phyloP scores from a whole-genome alignment of 2,329 filamentous ascomycete species.

The Epichloe sibirici region DNA sequence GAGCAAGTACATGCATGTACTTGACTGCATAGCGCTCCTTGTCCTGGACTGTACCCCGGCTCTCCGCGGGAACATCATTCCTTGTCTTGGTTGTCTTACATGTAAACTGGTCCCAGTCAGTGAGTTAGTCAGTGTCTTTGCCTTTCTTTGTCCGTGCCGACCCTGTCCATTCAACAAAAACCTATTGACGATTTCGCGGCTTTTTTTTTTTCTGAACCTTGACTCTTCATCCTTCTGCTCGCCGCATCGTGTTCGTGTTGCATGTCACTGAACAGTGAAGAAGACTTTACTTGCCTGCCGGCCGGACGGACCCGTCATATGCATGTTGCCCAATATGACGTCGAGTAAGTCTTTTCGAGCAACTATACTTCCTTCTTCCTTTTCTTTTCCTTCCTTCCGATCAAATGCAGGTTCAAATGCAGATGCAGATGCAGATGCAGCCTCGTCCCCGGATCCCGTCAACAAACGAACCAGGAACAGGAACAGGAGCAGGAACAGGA shows the following conservation, averaged over 20 bases:
- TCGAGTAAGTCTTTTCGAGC: slow-evolving; percentile 33
- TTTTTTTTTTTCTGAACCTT: neutral
- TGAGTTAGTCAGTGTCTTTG: too few species aligned
- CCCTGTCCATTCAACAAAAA: too few species aligned
- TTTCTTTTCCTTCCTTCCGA: slow-evolving; percentile 23
- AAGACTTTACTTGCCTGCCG: slow-evolving; percentile 2
- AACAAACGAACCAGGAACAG: neutral
- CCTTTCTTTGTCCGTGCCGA: too few species aligned
- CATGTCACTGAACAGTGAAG: slow-evolving; percentile 8
- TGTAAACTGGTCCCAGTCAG: neutral
- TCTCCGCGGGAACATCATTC: neutral
- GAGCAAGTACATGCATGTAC: neutral
- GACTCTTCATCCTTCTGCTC: slow-evolving; percentile 13
- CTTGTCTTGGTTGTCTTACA: neutral
- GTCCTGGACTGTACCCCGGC: neutral
- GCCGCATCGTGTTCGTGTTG: slow-evolving; percentile 8
- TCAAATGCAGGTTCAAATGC: slow-evolving; percentile 15
- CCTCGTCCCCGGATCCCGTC: neutral
- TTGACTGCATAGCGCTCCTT: neutral
- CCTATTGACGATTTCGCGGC: neutral
- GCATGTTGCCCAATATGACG: slow-evolving; percentile 28
- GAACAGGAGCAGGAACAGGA: slow-evolving; percentile 2
- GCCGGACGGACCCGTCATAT: slow-evolving; percentile 14
- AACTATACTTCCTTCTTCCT: slow-evolving; percentile 23
- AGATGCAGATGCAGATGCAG: slow-evolving; percentile 5